Percentiles rank a stretch among this genome's conserved stretches.
phyloP scores from a whole-genome alignment of 257 asterid species.

The Ehretia macrophylla region DNA sequence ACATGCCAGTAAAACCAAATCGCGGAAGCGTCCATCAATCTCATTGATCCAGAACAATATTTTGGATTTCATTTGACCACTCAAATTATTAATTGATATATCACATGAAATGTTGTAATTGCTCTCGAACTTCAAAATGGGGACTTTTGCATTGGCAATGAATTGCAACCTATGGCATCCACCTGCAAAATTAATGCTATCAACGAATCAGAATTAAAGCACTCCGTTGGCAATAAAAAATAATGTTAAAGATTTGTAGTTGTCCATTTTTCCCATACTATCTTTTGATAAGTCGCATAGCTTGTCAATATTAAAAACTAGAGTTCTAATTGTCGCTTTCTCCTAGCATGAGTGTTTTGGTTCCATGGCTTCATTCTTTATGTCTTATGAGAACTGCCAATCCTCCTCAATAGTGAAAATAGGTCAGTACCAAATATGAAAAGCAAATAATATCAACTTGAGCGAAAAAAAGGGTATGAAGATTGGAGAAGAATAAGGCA shows the following conservation, averaged over 20 bases:
- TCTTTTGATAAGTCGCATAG: no score
- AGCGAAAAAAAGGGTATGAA: no score
- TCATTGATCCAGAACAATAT: slow-evolving; percentile 74
- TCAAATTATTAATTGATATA: slow-evolving; percentile 75
- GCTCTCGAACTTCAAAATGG: slow-evolving; percentile 72
- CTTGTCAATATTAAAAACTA: no score
- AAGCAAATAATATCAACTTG: no score
- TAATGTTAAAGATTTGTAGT: background rate
- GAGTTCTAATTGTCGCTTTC: no score
- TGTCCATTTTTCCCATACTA: no score
- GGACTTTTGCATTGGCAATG: slow-evolving; percentile 73
- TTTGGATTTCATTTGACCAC: slow-evolving; percentile 94
- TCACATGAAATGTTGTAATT: slow-evolving; percentile 69
- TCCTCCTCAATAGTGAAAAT: no score
- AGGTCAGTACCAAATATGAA: no score
- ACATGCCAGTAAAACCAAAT: slow-evolving; percentile 81
- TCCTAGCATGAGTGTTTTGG: no score
- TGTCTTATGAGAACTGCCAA: no score
- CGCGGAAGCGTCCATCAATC: slow-evolving; percentile 86
- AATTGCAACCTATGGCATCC: slow-evolving; percentile 52
- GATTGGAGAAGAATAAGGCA: no score
- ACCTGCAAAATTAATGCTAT: slow-evolving; percentile 38
- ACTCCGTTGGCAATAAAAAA: background rate
- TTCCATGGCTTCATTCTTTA: no score
- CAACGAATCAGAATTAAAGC: background rate